Evolutionary conservation across 345 rosid genomes (phyloP).

Genomic region (Populus nigra): DNA sequence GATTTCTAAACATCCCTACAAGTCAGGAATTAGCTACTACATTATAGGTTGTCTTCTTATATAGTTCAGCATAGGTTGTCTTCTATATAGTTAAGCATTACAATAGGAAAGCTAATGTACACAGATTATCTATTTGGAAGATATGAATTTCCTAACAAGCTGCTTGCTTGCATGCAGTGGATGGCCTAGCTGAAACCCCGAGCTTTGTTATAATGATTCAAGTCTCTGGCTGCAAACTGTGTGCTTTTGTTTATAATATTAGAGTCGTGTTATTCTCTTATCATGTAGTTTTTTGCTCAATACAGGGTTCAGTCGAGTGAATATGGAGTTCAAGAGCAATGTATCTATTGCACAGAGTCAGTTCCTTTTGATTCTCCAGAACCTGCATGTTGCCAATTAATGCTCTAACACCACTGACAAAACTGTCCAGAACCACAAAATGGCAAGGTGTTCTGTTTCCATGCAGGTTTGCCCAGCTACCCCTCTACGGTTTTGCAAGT

Average conservation of each 20-base stretch:
- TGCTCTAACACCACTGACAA: conserved; percentile 25
- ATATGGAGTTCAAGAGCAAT: conserved; percentile 52
- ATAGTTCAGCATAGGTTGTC: no score
- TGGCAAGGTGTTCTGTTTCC: conserved; percentile 67
- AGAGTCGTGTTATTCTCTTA: background rate
- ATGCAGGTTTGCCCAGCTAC: conserved; percentile 74
- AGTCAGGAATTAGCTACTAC: no score
- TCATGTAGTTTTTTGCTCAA: background rate
- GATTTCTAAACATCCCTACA: no score
- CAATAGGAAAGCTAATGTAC: no score
- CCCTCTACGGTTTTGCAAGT: conserved; percentile 80
- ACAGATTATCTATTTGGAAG: no score
- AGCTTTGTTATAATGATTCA: background rate
- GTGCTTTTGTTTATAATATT: background rate
- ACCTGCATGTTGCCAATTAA: conserved; percentile 45
- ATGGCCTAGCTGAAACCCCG: background rate
- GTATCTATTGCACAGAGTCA: conserved; percentile 57
- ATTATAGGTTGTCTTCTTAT: no score
- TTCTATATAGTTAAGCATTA: no score
- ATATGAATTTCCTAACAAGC: no score
- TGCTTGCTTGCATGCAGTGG: background rate
- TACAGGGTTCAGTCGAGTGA: conserved; percentile 32
- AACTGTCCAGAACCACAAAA: conserved; percentile 46
- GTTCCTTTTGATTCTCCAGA: conserved; percentile 72
- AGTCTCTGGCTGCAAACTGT: background rate